Base-by-base conservation (phyloP, 805 yeast species). In the Zygosaccharomyces pseudorouxii region DNA sequence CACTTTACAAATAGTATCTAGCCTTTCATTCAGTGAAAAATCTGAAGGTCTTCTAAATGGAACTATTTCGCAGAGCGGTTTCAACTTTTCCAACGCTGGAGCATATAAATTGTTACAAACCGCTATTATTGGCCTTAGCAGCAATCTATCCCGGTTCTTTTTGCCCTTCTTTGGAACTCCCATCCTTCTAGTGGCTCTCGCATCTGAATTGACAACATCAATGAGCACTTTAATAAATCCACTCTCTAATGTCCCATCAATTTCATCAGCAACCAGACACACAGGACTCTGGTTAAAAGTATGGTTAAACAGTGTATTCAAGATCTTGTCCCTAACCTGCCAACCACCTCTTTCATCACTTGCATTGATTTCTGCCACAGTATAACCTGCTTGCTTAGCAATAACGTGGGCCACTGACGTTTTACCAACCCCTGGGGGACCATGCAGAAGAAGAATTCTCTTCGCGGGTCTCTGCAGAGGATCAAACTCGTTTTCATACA, bases 361-460 rank as follows among this genome's bases (percentile, higher is more conserved):
- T 5, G 98, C 96, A 68, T 92, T 92, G 51, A 92, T 76, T 58
- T 92, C 99, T 55, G 85, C 76, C 0, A 86, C 77, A 40, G 81
- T 80, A 63, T 86, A 92, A 0, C 95, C 95, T 35, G 86, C 77
- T 54, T 87, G 96, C 40, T 74, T 75, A 3, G 96, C 93, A 31
- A 89, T 76, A 1, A 89, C 79, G 60, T 90, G 97, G 0, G 92
- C 88, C 1, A 89, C 82, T 0, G 93, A 79, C 0, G 98, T 90
- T 62, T 92, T 92, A 8, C 99, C 99, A 14, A 85, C 75, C 1
- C 99, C 99, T 0, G 96, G 89, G 0, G 96, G 93, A 0, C 99
- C 99, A 62, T 84, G 89, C 9, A 93, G 76, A 36, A 93, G 69
- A 18, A 93, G 62, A 0, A 93, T 74, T 54, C 80, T 84, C 45